phyloP scores from a whole-genome alignment of 2,329 filamentous ascomycete species.

The Elsinoe fawcettii region DNA sequence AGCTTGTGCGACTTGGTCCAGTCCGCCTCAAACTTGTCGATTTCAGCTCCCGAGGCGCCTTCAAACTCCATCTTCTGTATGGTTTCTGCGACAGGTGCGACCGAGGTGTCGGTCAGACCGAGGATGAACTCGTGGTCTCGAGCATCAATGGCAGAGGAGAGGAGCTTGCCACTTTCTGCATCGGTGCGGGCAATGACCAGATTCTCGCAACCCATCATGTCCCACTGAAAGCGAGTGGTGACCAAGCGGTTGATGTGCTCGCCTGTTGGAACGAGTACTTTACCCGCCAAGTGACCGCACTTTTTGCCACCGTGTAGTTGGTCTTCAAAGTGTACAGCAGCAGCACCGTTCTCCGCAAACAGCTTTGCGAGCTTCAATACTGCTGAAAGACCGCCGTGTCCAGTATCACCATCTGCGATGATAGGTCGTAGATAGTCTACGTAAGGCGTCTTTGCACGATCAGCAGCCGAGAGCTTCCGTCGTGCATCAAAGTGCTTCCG shows the following conservation, averaged over 20 bases:
- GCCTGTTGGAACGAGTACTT: constrained; percentile 85
- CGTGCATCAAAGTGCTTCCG: constrained; percentile 87
- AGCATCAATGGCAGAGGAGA: constrained; percentile 85
- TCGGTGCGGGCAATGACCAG: constrained; percentile 91
- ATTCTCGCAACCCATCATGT: constrained; percentile 94
- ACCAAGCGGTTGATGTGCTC: constrained; percentile 95
- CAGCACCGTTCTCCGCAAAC: constrained; percentile 93
- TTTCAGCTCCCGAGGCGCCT: constrained; percentile 69
- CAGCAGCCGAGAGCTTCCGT: constrained; percentile 64
- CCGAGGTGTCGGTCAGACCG: constrained; percentile 65
- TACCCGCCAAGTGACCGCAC: constrained; percentile 92
- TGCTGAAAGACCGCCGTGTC: constrained; percentile 82
- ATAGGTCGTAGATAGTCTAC: constrained; percentile 90
- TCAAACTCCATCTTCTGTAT: constrained; percentile 81
- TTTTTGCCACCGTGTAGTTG: constrained; percentile 98
- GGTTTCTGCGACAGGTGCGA: constrained; percentile 76
- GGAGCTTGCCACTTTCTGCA: constrained; percentile 82
- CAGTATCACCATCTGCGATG: constrained; percentile 91
- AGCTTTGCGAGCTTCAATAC: constrained; percentile 95
- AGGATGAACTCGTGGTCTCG: constrained; percentile 97
- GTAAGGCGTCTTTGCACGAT: constrained; percentile 71
- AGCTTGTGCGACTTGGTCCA: constrained; percentile 86
- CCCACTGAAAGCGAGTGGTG: constrained; percentile 93
- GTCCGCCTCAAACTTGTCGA: constrained; percentile 74
- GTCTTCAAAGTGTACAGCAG: constrained; percentile 95